These are phyloP conservation scores for Phallus indusiatus DNA, from an alignment of 768 basidiomycete genomes.

Conservation along the genomic window DNA sequence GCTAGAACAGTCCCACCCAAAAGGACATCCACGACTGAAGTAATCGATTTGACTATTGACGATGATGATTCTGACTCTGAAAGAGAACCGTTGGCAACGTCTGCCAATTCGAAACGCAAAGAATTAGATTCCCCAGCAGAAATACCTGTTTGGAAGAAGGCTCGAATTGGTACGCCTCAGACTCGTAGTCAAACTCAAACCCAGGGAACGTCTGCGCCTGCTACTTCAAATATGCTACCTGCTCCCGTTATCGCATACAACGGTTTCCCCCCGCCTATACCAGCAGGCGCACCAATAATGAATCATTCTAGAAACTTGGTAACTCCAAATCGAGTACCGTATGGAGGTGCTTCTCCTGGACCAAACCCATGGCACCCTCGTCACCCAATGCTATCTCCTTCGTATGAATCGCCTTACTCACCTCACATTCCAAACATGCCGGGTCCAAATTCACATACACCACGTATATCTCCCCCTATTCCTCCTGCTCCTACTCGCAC, in stretches of 20 bases:
- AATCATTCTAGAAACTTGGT: background rate
- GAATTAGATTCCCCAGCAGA: constrained; percentile 32
- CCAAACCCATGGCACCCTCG: background rate
- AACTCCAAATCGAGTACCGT: background rate
- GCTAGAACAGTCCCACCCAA: constrained; percentile 4
- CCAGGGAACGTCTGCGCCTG: background rate
- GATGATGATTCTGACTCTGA: constrained; percentile 40
- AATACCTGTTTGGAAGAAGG: background rate
- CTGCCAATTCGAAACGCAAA: constrained; percentile 15
- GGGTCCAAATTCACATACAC: background rate
- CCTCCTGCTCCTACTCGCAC: background rate
- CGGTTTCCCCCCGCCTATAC: background rate
- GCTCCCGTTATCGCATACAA: background rate
- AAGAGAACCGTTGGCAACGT: constrained; percentile 40
- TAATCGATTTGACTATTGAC: constrained; percentile 82
- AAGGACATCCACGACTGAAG: constrained; percentile 31
- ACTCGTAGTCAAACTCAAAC: background rate
- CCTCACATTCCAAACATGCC: background rate
- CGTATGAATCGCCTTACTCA: background rate
- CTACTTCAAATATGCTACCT: background rate
- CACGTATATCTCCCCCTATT: background rate
- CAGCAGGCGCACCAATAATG: background rate
- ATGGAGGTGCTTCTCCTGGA: background rate
- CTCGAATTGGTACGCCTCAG: background rate
- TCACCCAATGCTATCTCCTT: background rate